Evolutionary conservation across 352 stramenopile genomes (phyloP).

Genomic region (Phytophthora vignae): DNA sequence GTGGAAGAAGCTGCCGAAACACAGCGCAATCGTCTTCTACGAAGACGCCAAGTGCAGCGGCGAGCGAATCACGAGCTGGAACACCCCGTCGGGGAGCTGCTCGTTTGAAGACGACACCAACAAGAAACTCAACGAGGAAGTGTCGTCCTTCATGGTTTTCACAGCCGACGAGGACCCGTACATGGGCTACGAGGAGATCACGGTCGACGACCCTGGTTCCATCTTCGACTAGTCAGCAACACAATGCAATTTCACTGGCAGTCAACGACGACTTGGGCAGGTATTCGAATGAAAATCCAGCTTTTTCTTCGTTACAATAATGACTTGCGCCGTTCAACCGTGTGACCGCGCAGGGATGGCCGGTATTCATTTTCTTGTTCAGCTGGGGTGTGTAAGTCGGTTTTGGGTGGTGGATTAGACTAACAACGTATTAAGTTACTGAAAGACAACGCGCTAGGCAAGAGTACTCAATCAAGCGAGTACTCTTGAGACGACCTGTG

Average conservation of each 20-base stretch:
- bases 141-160: slow-evolving; percentile 35
- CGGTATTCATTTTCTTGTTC: too few relatives aligned
- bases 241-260: slow-evolving; percentile 1
- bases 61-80: slow-evolving; percentile 7
- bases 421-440: too few relatives aligned
- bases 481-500: too few relatives aligned
- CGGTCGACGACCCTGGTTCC: slow-evolving; percentile 7
- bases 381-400: too few relatives aligned
- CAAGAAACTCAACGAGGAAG: slow-evolving; percentile 15
- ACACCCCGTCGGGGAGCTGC: slow-evolving; percentile 14
- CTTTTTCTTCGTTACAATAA: too few relatives aligned
- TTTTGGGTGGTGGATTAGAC: too few relatives aligned
- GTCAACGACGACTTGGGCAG: background rate
- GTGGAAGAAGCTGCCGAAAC: slow-evolving; percentile 26
- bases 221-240: background rate
- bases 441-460: too few relatives aligned
- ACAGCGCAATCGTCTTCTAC: slow-evolving; percentile 19
- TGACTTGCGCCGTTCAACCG: too few relatives aligned
- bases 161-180: slow-evolving; percentile 10
- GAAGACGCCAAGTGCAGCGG: slow-evolving; percentile 10
- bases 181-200: slow-evolving; percentile 13
- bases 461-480: too few relatives aligned
- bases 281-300: too few relatives aligned
- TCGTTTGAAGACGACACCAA: slow-evolving; percentile 21
- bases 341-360: too few relatives aligned